These are phyloP conservation scores for Penicillium sumatraense DNA, from an alignment of 2,329 filamentous ascomycete genomes.

Conservation along the genomic window DNA sequence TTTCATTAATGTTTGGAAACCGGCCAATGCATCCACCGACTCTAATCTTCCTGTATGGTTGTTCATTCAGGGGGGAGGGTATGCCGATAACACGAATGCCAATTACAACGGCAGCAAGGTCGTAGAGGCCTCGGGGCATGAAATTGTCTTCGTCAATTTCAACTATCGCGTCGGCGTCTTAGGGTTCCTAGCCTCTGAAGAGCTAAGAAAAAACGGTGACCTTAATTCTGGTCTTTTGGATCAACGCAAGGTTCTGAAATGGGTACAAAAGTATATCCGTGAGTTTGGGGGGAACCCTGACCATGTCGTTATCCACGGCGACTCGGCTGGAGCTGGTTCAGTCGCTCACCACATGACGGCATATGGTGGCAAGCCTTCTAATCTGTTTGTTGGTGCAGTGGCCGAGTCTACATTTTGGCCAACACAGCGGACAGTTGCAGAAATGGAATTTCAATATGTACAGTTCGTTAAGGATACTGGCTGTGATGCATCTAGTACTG, in stretches of 20 bases:
- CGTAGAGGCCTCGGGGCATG: slow-evolving; percentile 57
- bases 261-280: slow-evolving; percentile 50
- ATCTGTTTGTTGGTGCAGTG: slow-evolving; percentile 54
- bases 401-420: slow-evolving; percentile 56
- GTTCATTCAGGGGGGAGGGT: slow-evolving; percentile 63
- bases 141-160: slow-evolving; percentile 70
- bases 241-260: slow-evolving; percentile 64
- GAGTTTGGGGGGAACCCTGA: slow-evolving; percentile 62
- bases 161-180: slow-evolving; percentile 71
- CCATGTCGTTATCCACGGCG: slow-evolving; percentile 65
- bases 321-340: slow-evolving; percentile 65
- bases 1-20: slow-evolving; percentile 40
- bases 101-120: slow-evolving; percentile 65
- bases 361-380: slow-evolving; percentile 53
- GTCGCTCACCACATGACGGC: slow-evolving; percentile 59
- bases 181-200: slow-evolving; percentile 65
- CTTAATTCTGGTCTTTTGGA: slow-evolving; percentile 69
- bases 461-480: slow-evolving; percentile 49
- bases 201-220: slow-evolving; percentile 59
- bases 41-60: slow-evolving; percentile 66
- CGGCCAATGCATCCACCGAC: slow-evolving; percentile 28
- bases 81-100: slow-evolving; percentile 54
- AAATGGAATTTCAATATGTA: slow-evolving; percentile 55
- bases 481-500: slow-evolving; percentile 42
- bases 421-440: slow-evolving; percentile 48